Percentiles rank a stretch among this genome's conserved stretches.
phyloP scores from a whole-genome alignment of 306 rosid genomes.

The Cicer cuneatum region DNA sequence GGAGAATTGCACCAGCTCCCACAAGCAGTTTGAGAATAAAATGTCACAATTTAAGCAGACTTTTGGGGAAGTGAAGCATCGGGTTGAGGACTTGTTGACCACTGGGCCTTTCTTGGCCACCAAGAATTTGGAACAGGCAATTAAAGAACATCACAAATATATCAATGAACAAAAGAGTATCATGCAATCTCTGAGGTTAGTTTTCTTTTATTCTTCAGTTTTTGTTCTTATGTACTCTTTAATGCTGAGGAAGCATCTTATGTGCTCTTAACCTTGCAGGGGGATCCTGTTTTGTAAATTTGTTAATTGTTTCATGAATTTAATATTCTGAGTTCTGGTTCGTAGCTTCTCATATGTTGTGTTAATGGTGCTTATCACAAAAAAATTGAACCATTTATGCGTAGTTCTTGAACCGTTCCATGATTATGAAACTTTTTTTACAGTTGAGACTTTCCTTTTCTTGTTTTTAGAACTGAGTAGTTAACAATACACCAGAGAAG shows the following conservation, averaged over 20 bases:
- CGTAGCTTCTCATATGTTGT: constrained; percentile 5
- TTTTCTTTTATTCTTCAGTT: constrained; percentile 29
- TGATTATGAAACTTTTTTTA: constrained; percentile 30
- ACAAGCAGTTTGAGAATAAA: constrained; percentile 92
- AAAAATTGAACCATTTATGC: constrained; percentile 18
- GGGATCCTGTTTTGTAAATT: constrained; percentile 25
- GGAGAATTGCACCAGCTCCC: constrained; percentile 80
- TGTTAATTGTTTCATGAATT: constrained; percentile 24
- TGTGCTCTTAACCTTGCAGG: constrained; percentile 21
- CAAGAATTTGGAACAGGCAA: constrained; percentile 59
- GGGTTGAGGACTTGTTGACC: constrained; percentile 79
- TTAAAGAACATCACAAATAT: constrained; percentile 70
- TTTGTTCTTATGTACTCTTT: background rate
- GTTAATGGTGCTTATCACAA: background rate
- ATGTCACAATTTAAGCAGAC: constrained; percentile 77
- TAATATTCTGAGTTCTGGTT: constrained; percentile 20
- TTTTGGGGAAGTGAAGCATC: constrained; percentile 70
- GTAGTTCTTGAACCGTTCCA: constrained; percentile 4
- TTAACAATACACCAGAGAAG: constrained; percentile 18
- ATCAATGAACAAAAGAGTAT: constrained; percentile 84
- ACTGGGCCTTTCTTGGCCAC: constrained; percentile 51
- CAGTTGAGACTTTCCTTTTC: constrained; percentile 26
- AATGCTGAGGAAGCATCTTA: constrained; percentile 16
- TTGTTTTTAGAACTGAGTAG: constrained; percentile 24
- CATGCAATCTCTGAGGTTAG: constrained; percentile 96